Conservation (phyloP, 2,329 filamentous ascomycete species). For the Biscogniauxia mediterranea region DNA sequence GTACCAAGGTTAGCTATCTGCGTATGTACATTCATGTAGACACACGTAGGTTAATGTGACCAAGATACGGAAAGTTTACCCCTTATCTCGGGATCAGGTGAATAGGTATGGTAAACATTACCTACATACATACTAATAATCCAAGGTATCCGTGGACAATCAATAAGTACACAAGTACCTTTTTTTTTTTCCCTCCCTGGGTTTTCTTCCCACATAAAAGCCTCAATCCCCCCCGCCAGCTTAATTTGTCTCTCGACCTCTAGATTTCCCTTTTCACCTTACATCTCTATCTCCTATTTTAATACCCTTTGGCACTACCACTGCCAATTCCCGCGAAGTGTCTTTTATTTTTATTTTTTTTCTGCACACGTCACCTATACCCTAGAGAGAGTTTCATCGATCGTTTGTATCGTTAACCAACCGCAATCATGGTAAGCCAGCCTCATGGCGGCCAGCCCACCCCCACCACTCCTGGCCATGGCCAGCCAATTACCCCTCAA, state of each 20-base stretch:
- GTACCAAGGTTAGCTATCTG: neutral
- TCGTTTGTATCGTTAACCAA: slow-evolving; percentile 16
- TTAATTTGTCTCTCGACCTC: neutral
- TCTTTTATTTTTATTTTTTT: neutral
- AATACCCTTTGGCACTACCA: neutral
- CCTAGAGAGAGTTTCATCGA: slow-evolving; percentile 3
- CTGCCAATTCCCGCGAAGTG: slow-evolving; percentile 9
- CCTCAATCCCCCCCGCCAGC: slow-evolving; percentile 4
- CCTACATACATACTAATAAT: neutral
- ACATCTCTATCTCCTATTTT: neutral
- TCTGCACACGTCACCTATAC: neutral
- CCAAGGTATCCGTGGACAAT: neutral
- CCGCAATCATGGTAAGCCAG: slow-evolving; percentile 33
- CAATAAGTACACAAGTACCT: neutral
- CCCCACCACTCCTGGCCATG: slow-evolving; percentile 3
- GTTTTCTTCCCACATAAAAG: neutral
- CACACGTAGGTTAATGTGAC: neutral
- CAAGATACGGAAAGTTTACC: neutral
- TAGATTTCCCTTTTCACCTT: neutral
- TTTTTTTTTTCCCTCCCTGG: neutral
- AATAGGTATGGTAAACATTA: neutral
- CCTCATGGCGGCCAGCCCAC: slow-evolving; percentile 27
- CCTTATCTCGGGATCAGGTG: neutral
- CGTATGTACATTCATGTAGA: neutral
- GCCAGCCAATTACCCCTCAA: slow-evolving; percentile 32